A percentile compares a stretch with the other conserved stretches of the same genome.
phyloP scores from a whole-genome alignment of 352 stramenopile species.

The Globisporangium paroecandrum region DNA sequence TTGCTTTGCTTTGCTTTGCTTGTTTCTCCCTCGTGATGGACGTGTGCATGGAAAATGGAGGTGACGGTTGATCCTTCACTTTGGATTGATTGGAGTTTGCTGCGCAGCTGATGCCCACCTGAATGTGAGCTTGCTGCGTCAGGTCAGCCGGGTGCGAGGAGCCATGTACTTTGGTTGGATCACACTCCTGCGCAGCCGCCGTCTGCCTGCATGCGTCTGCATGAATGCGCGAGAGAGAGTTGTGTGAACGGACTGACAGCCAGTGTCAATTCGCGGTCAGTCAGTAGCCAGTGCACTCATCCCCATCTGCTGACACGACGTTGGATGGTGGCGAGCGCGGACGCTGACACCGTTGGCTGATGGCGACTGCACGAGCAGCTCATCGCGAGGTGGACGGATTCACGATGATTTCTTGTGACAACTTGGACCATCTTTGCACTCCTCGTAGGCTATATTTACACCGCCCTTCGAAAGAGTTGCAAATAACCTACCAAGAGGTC shows the following conservation, averaged over 20 bases:
- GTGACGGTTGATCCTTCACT: not conserved
- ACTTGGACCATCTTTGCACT: not conserved
- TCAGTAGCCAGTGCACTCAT: constrained; percentile 4
- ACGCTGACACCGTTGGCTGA: not conserved
- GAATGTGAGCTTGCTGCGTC: not conserved
- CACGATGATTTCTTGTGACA: too few relatives aligned
- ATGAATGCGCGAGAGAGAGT: not conserved
- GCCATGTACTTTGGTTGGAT: not conserved
- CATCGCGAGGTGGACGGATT: not conserved
- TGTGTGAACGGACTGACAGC: not conserved
- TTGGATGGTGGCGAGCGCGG: not conserved
- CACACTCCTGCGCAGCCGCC: not conserved
- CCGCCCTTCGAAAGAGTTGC: not conserved
- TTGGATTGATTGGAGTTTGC: not conserved
- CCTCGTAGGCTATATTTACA: not conserved
- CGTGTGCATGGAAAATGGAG: not conserved
- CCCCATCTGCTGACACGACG: not conserved
- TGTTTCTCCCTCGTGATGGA: not conserved
- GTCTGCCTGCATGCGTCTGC: not conserved
- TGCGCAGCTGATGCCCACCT: not conserved
- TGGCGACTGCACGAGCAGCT: not conserved
- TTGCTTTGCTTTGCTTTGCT: not conserved
- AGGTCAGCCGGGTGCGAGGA: not conserved
- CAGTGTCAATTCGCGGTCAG: not conserved
- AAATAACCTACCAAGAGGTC: not conserved